Evolutionary conservation across 2,329 filamentous ascomycete genomes (phyloP), one percentile per base, ranked within the genome.

Genomic region (Diplodia scrobiculata): DNA sequence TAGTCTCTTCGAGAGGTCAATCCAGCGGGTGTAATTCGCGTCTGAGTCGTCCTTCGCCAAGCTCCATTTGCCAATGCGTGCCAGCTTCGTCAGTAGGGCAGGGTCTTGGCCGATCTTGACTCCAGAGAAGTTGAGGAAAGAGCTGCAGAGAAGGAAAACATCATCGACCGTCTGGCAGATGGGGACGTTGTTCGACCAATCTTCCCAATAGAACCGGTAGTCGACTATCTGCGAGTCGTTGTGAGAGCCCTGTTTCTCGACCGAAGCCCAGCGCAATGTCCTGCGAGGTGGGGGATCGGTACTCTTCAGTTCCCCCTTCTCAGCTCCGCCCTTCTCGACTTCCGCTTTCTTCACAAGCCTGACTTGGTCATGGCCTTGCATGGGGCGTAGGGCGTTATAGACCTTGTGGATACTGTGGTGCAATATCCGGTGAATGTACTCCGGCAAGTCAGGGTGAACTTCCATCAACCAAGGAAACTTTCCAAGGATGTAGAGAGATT

Each of bases 191-290:
- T 98, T 94, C 2, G 88, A 84, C 95, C 95, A 99, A 71, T 98
- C 95, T 67, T 97, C 92, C 88, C 95, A 97, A 77, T 99, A 99
- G 75, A 96, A 98, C 38, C 90, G 87, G 76, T 97, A 98, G 63
- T 90, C 84, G 13, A 82, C 86, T n/a, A 85, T 84, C 21, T 89
- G 88, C 10, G 50, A 50, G n/a, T 62, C 64, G 48, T 62, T 63
- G 27, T 65, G 48, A 3, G 55, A 62, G 65, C 88, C 88, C 69
- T 84, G 84, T 70, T 87, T 88, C 71, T 97, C 93, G 5, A 92
- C 87, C 71, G 90, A 89, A 4, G 92, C 90, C 94, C 94, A 97
- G 68, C 91, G 86, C 90, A 80, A 69, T 21, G 58, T 52, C 19
- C 52, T 66, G 84, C 88, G 67, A 92, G 83, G 41, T 6, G 50